Percentiles rank a stretch among this genome's conserved stretches.
These are phyloP conservation scores for Cornus kousa DNA, from an alignment of 148 eudicot genomes.

Conservation along the genomic window DNA sequence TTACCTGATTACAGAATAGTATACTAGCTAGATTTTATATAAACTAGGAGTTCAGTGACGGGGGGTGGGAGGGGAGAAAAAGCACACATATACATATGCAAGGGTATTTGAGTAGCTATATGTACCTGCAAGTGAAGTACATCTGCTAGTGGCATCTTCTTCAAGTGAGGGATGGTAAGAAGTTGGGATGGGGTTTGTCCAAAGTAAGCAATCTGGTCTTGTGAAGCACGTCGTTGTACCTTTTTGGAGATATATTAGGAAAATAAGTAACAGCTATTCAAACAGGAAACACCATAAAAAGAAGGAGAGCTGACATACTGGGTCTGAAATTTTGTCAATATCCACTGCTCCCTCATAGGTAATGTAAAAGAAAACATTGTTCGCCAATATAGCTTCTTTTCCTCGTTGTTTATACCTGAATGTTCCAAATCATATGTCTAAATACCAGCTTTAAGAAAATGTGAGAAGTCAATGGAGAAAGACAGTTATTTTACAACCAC, in stretches of 20 bases:
- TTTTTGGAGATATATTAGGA: slow-evolving; percentile 27
- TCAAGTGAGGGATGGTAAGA: slow-evolving; percentile 82
- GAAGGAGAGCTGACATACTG: slow-evolving; percentile 53
- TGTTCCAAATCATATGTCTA: slow-evolving; percentile 15
- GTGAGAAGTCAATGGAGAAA: not conserved
- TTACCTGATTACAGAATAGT: not conserved
- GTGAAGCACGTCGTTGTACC: slow-evolving; percentile 92
- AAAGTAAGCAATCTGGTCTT: slow-evolving; percentile 99
- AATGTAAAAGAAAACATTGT: slow-evolving; percentile 91
- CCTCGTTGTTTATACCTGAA: slow-evolving; percentile 95
- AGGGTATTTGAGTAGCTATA: not conserved
- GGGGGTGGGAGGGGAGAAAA: not conserved
- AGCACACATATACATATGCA: not conserved
- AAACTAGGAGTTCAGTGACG: not conserved
- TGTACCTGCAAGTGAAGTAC: slow-evolving; percentile 94
- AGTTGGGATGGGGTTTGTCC: slow-evolving; percentile 99
- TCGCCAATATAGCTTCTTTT: slow-evolving; percentile 85
- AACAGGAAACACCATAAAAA: slow-evolving; percentile 1
- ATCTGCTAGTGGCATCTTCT: slow-evolving; percentile 77
- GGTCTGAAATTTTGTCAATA: slow-evolving; percentile 84
- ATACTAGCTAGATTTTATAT: not conserved
- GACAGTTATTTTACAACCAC: not conserved
- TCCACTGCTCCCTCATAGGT: slow-evolving; percentile 94
- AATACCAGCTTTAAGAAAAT: not conserved
- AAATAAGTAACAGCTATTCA: slow-evolving; percentile 14